Evolutionary conservation across 108 stramenopile genomes (phyloP), one percentile per base, ranked within the genome.

Genomic region (Cylindrotheca fusiformis): DNA sequence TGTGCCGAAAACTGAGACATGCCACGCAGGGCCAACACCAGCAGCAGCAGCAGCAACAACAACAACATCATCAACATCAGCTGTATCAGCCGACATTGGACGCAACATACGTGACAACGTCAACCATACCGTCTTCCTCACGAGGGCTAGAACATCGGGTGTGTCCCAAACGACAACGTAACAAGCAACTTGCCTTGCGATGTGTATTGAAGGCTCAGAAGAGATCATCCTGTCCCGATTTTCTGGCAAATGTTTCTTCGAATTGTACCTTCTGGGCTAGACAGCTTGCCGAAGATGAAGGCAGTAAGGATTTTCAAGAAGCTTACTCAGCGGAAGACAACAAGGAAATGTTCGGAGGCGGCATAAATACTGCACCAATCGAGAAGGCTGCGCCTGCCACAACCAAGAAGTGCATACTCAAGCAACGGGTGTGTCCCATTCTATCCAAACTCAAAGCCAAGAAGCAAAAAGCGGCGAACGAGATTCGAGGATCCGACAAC

Each of bases 91-190:
- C 24, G 10, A 8, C 24, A 3, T 23, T 5, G 10, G 14, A 24
- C 3, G 10, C 21, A 27, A 14, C 6, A 41, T 6, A 10, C 10
- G 36, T 10, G 5, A 14, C 10, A 10, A 27, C 54, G 4, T 21
- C 54, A 4, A 27, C 3, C 29, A 27, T 17, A 26, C n/a, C 28
- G 25, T 20, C 22, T 30, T 19, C 32, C 26, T 32, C 63, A 19
- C 62, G 75, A 47, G 75, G 75, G 22, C 33, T 76, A 18, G 75
- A 76, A 60, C 75, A 70, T 27, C 63, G 75, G 3, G 63, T 76
- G 4, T 71, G 65, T 18, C 22, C 52, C 25, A 69, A 76, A 25
- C 60, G 75, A 25, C 69, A 70, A 70, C 58, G 58, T 29, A 51
- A 76, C 44, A 76, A 76, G 31, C 54, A 53, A 14, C 54, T 76